A percentile compares a stretch with the other conserved stretches of the same genome.
Evolutionary conservation across 208 protist genomes (phyloP).

Genomic region (Crithidia bombi): DNA sequence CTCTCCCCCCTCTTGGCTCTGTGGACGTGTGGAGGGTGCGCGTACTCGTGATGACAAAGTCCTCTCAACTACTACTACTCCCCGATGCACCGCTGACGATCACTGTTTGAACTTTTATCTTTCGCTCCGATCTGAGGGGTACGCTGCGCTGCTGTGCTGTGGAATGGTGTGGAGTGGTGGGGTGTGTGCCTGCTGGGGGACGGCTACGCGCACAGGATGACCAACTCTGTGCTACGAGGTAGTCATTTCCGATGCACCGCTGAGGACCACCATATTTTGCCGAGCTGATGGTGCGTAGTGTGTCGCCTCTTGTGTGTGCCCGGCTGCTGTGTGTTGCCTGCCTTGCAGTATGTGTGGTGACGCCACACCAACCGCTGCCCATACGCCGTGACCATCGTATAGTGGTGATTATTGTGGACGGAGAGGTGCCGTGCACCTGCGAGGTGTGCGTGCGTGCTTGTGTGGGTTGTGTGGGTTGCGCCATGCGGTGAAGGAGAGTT

Average conservation of each 20-base stretch:
- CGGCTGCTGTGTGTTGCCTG: background rate
- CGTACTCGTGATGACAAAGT: slow-evolving; percentile 32
- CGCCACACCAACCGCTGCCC: slow-evolving; percentile 18
- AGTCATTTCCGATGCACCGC: too few relatives aligned
- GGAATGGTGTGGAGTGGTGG: background rate
- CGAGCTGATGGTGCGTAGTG: background rate
- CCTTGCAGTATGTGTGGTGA: background rate
- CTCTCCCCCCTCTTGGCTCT: too few relatives aligned
- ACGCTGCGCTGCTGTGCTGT: background rate
- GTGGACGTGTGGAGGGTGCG: slow-evolving; percentile 17
- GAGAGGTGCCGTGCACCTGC: slow-evolving; percentile 2
- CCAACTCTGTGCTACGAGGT: too few relatives aligned
- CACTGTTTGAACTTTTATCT: slow-evolving; percentile 47
- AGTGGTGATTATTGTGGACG: slow-evolving; percentile 26
- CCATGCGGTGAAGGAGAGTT: too few relatives aligned
- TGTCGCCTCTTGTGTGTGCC: background rate
- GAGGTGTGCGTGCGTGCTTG: slow-evolving; percentile 14
- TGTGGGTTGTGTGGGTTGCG: too few relatives aligned
- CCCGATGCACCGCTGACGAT: slow-evolving; percentile 33
- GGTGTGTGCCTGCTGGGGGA: too few relatives aligned
- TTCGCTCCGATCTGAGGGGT: slow-evolving; percentile 62
- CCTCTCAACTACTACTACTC: slow-evolving; percentile 37
- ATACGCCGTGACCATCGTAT: slow-evolving; percentile 16
- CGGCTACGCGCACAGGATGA: too few relatives aligned
- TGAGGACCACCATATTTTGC: too few relatives aligned